Evolutionary conservation across 352 stramenopile species (phyloP).

Genomic region (Lagenidium giganteum): DNA sequence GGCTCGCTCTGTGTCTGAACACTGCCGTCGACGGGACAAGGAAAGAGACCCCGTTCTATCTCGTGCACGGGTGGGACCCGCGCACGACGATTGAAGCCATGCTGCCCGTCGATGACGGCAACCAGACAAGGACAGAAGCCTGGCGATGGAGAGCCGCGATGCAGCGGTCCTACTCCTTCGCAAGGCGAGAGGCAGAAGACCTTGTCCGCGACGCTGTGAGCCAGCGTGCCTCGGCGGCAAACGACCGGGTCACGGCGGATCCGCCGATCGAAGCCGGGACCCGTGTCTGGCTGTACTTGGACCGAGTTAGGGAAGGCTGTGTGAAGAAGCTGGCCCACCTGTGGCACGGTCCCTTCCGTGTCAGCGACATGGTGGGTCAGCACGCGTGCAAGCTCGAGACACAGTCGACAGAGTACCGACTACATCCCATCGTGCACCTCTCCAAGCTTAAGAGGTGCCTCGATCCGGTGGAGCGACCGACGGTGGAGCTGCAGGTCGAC

Average conservation of each 20-base stretch:
- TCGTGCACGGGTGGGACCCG: slow-evolving; percentile 17
- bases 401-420: too few species aligned
- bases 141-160: neutral
- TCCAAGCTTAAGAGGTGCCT: too few species aligned
- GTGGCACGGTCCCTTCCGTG: slow-evolving; percentile 19
- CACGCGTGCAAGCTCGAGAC: too few species aligned
- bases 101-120: neutral
- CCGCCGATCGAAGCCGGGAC: slow-evolving; percentile 6
- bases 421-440: too few species aligned
- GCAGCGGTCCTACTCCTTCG: slow-evolving; percentile 3
- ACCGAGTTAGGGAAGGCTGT: too few species aligned
- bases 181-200: neutral
- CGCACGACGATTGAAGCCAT: slow-evolving; percentile 1
- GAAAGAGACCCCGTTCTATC: slow-evolving; percentile 11
- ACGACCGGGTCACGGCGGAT: neutral
- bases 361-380: too few species aligned
- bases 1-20: slow-evolving; percentile 13
- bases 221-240: too few species aligned
- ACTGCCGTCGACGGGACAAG: slow-evolving; percentile 1
- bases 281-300: slow-evolving; percentile 19
- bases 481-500: too few species aligned
- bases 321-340: slow-evolving; percentile 19
- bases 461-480: too few species aligned
- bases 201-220: too few species aligned
- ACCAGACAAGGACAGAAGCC: neutral